Evolutionary conservation across 306 rosid species (phyloP).

Genomic region (Vigna trinervia): DNA sequence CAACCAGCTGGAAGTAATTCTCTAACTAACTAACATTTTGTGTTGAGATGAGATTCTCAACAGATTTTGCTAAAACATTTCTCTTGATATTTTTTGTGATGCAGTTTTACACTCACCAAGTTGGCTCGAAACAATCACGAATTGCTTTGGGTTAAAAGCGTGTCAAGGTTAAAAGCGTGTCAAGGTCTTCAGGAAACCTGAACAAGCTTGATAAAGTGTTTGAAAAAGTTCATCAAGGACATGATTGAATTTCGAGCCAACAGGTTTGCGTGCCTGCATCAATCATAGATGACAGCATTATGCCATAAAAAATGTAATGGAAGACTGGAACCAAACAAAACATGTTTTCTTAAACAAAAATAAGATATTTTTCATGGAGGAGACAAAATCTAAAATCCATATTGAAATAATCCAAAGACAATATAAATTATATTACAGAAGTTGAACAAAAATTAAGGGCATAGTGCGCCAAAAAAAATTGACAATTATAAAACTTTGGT

Average conservation of each 20-base stretch:
- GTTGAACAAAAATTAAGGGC: slow-evolving; percentile 27
- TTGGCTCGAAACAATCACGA: slow-evolving; percentile 78
- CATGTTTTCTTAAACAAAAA: not conserved
- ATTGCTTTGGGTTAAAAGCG: slow-evolving; percentile 58
- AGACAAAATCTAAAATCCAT: not conserved
- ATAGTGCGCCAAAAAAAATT: slow-evolving; percentile 19
- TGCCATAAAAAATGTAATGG: slow-evolving; percentile 25
- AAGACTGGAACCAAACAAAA: not conserved
- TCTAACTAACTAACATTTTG: slow-evolving; percentile 19
- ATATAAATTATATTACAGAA: slow-evolving; percentile 4
- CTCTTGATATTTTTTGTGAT: slow-evolving; percentile 23
- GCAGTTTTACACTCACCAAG: slow-evolving; percentile 60
- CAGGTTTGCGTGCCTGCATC: slow-evolving; percentile 72
- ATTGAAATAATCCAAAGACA: slow-evolving; percentile 22
- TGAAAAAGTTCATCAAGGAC: slow-evolving; percentile 63
- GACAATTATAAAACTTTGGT: not conserved
- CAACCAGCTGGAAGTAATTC: slow-evolving; percentile 33
- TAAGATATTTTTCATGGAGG: not conserved
- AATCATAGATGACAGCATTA: slow-evolving; percentile 55
- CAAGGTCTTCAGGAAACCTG: slow-evolving; percentile 80
- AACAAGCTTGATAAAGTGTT: slow-evolving; percentile 57
- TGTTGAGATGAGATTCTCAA: slow-evolving; percentile 29
- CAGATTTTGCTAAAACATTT: slow-evolving; percentile 23
- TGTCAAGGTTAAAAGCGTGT: slow-evolving; percentile 67
- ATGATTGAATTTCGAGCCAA: slow-evolving; percentile 81